phyloP scores from a whole-genome alignment of 2,329 filamentous ascomycete species.

The Curvularia sp. region DNA sequence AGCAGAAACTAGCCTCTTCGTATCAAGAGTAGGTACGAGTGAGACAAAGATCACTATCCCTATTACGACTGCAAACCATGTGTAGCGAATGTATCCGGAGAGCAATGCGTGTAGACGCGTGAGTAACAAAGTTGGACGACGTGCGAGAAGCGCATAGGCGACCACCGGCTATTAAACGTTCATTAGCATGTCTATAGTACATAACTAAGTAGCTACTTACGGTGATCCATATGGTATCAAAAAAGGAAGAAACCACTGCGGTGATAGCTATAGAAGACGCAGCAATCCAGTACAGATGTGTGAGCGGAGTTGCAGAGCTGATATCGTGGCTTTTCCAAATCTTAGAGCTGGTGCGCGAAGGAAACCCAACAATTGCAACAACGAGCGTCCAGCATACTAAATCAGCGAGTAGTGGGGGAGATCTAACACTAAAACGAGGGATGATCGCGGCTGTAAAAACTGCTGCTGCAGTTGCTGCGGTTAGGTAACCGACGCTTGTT shows the following conservation, averaged over 20 bases:
- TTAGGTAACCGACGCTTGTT: neutral
- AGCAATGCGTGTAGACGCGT: neutral
- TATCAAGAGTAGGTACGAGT: neutral
- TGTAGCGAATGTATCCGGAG: neutral
- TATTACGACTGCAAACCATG: neutral
- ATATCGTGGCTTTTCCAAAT: neutral
- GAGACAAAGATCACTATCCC: neutral
- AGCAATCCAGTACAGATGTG: neutral
- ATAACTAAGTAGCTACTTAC: neutral
- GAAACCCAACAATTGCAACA: neutral
- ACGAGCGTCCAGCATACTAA: slow-evolving; percentile 2
- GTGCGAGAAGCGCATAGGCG: neutral
- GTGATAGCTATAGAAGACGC: neutral
- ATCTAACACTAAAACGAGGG: neutral
- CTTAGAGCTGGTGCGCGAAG: neutral
- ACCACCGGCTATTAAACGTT: neutral
- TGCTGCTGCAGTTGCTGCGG: slow-evolving; percentile 28
- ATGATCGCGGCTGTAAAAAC: slow-evolving; percentile 34
- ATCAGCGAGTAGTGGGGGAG: neutral
- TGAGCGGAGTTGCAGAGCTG: neutral
- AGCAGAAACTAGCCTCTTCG: neutral
- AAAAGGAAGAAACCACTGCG: neutral
- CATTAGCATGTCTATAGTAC: neutral
- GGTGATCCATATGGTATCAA: neutral
- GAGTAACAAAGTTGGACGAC: neutral